phyloP scores from a whole-genome alignment of 1,284 basidiomycete genomes.

The Megacollybia platyphylla region DNA sequence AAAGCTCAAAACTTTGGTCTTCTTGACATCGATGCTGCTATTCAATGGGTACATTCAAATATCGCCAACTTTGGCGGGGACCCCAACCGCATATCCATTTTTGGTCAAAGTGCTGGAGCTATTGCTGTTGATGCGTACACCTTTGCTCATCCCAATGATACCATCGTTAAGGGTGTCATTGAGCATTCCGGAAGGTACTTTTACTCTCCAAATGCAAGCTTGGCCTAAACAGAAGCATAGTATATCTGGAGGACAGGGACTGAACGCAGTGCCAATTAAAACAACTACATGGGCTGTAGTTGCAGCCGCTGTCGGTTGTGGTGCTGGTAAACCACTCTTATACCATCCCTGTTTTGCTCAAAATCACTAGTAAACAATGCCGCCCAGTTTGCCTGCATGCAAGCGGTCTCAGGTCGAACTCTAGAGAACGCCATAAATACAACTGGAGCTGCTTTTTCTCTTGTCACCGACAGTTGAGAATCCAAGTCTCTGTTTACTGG shows the following conservation, averaged over 20 bases:
- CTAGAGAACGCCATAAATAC: conserved; percentile 16
- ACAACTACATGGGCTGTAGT: conserved; percentile 15
- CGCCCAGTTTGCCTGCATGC: conserved; percentile 19
- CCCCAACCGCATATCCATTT: conserved; percentile 1
- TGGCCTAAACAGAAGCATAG: too few relatives aligned
- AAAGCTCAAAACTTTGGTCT: conserved; percentile 3
- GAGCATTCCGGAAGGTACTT: conserved; percentile 20
- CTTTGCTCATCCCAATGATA: background rate
- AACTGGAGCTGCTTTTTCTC: conserved; percentile 11
- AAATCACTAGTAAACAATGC: conserved; percentile 9
- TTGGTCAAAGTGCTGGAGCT: conserved; percentile 5
- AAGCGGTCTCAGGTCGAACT: conserved; percentile 12
- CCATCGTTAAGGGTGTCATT: conserved; percentile 15
- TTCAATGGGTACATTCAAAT: conserved; percentile 5
- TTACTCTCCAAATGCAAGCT: too few relatives aligned
- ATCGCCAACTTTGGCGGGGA: conserved; percentile 8
- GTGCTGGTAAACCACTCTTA: conserved; percentile 10
- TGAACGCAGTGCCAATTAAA: conserved; percentile 3
- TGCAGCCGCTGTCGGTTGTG: conserved; percentile 17
- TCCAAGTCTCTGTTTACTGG: too few relatives aligned
- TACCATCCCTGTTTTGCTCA: background rate
- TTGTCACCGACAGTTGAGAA: conserved; percentile 14
- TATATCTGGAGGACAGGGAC: too few relatives aligned
- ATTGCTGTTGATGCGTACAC: background rate
- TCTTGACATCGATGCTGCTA: conserved; percentile 3